Base-by-base conservation (phyloP, 2,329 filamentous ascomycete genomes). In the Hypoxylon sp. region DNA sequence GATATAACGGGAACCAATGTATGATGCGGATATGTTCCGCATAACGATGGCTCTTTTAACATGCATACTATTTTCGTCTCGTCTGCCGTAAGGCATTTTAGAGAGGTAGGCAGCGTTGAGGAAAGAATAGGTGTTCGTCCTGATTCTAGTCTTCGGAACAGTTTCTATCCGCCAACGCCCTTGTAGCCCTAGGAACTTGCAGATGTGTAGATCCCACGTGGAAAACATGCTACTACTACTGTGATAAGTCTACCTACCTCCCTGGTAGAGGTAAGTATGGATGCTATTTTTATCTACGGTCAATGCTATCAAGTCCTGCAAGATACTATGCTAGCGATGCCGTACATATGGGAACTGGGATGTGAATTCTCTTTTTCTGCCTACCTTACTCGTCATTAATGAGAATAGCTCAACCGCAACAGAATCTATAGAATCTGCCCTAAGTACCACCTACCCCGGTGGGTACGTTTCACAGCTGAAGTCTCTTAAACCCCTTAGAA, bases 261-360 rank as follows among this genome's bases (percentile, higher is more conserved):
- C 20, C 20, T 20, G 20, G 20, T 20, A 20, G 20, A 20, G 25
- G 25, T 35, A 55, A 44, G 17, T 4, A 20, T 6, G 11, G 40
- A 44, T 46, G 30, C 49, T 57, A 66, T 66, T 64, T 54, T 56
- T 66, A 66, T 49, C 20, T 48, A 48, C 22, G 20, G n/a, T 17
- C 40, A 31, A 62, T 44, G 22, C 33, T 50, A 30, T 30, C 5
- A 44, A 25, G 31, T 10, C 14, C 14, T 33, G 2, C 8, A 30
- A 46, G 37, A 31, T 33, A 64, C 35, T 25, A 30, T 25, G 14
- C 17, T 64, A 54, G 46, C 13, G 20, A 27, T 11, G 20, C 55
- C 62, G 22, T 22, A 14, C 30, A 27, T 20, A 50, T 49, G 61
- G 53, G 30, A 54, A 22, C 46, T 6, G 22, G 25, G 46, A 54